Conservation (phyloP, 768 basidiomycete genomes). For the Brasilioporus rufonigricans region DNA sequence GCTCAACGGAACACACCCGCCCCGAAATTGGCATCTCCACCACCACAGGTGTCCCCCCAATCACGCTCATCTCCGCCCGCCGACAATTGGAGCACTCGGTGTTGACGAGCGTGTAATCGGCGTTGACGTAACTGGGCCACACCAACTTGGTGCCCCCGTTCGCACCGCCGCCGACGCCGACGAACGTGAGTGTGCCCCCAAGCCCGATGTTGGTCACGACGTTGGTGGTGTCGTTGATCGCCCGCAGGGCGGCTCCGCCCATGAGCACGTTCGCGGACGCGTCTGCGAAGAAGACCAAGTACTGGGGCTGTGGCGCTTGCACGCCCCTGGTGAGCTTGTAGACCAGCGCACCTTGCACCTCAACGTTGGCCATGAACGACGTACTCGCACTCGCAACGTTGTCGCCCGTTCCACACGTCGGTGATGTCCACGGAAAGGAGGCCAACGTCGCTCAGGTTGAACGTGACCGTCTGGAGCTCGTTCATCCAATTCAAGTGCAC, state of each 20-base stretch:
- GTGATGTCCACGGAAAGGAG: not conserved
- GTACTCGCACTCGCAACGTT: not conserved
- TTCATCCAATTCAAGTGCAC: slow-evolving; percentile 10
- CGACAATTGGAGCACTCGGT: slow-evolving; percentile 7
- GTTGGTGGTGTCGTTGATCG: not conserved
- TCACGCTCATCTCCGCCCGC: slow-evolving; percentile 5
- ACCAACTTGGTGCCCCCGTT: no score
- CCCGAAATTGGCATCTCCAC: slow-evolving; percentile 11
- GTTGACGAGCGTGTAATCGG: no score
- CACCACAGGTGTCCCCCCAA: not conserved
- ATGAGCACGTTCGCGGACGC: slow-evolving; percentile 1
- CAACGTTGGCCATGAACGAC: not conserved
- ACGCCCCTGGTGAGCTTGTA: slow-evolving; percentile 1
- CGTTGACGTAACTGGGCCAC: no score
- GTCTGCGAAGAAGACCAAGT: not conserved
- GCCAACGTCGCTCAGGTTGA: slow-evolving; percentile 4
- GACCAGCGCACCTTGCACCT: slow-evolving; percentile 2
- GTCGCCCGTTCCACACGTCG: slow-evolving; percentile 4
- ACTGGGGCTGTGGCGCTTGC: not conserved
- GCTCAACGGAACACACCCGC: slow-evolving; percentile 1
- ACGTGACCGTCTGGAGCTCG: not conserved
- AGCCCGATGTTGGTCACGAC: not conserved
- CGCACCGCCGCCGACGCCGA: slow-evolving; percentile 6
- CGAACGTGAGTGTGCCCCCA: slow-evolving; percentile 5
- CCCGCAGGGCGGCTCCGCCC: not conserved